Conservation (phyloP, 2,329 filamentous ascomycete species). For the Cercospora nicotianae region DNA sequence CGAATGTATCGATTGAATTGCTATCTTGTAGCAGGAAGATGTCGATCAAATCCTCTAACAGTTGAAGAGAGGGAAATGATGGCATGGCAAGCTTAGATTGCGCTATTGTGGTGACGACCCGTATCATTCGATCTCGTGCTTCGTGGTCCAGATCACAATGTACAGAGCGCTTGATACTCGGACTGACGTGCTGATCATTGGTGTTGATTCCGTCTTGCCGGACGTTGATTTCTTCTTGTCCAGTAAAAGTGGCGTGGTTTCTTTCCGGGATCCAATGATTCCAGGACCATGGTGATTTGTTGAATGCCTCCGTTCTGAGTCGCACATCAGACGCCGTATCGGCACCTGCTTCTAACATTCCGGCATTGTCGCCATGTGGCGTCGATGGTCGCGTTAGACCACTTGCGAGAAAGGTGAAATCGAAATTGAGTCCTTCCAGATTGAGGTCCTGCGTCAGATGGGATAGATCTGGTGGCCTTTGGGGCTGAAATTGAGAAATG, state of each 20-base stretch:
- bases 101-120: slow-evolving; percentile 28
- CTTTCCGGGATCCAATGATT: slow-evolving; percentile 32
- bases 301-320: slow-evolving; percentile 29
- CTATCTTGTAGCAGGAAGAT: slow-evolving; percentile 57
- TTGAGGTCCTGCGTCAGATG: slow-evolving; percentile 32
- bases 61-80: slow-evolving; percentile 60
- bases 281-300: slow-evolving; percentile 32
- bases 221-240: slow-evolving; percentile 31
- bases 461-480: slow-evolving; percentile 29
- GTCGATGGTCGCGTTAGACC: slow-evolving; percentile 27
- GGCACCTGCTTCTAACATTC: neutral
- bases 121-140: slow-evolving; percentile 33
- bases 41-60: slow-evolving; percentile 61
- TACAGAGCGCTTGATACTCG: slow-evolving; percentile 20
- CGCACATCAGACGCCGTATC: slow-evolving; percentile 21
- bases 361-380: slow-evolving; percentile 7
- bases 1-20: slow-evolving; percentile 56
- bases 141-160: slow-evolving; percentile 29
- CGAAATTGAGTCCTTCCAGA: slow-evolving; percentile 28
- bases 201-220: slow-evolving; percentile 27
- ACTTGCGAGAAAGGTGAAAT: slow-evolving; percentile 31
- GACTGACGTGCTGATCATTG: slow-evolving; percentile 31
- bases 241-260: slow-evolving; percentile 26
- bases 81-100: slow-evolving; percentile 46
- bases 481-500: slow-evolving; percentile 2